Percentiles rank a stretch among this genome's conserved stretches.
Conservation (phyloP, 345 rosid species). For the Aurinia saxatilis region DNA sequence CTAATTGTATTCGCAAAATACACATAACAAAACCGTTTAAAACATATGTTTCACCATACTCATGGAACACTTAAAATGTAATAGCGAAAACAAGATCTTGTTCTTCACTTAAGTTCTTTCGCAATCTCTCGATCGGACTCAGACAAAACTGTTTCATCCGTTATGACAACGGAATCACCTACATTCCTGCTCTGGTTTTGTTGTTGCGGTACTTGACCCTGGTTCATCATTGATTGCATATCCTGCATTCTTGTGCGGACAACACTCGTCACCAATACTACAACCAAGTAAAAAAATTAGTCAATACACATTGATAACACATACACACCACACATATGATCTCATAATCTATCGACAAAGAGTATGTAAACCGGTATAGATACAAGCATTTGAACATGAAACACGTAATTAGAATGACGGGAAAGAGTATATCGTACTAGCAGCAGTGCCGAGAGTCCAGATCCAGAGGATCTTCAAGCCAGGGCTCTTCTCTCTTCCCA, state of each 20-base stretch:
- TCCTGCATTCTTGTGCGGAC: slow-evolving; percentile 62
- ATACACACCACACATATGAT: background rate
- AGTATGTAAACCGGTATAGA: background rate
- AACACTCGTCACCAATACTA: slow-evolving; percentile 67
- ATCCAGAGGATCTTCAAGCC: slow-evolving; percentile 80
- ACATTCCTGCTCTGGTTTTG: slow-evolving; percentile 1
- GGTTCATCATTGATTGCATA: slow-evolving; percentile 46
- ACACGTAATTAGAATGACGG: background rate
- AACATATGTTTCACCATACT: background rate
- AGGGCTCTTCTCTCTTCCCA: slow-evolving; percentile 64
- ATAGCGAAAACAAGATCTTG: slow-evolving; percentile 4
- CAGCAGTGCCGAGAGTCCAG: slow-evolving; percentile 84
- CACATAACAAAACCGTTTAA: background rate
- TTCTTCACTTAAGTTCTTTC: slow-evolving; percentile 22
- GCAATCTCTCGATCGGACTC: slow-evolving; percentile 32
- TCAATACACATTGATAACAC: background rate
- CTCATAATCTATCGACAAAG: background rate
- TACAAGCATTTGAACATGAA: no score
- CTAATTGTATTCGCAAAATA: background rate
- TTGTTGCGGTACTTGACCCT: slow-evolving; percentile 28
- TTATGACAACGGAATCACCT: slow-evolving; percentile 15
- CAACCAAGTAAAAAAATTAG: slow-evolving; percentile 1
- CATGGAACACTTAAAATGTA: background rate
- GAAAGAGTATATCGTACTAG: slow-evolving; percentile 30
- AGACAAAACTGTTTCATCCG: slow-evolving; percentile 17